Percentiles rank a stretch among this genome's conserved stretches.
Evolutionary conservation across 2,329 filamentous ascomycete genomes (phyloP).

Genomic region (Nannizziopsis barbatae): DNA sequence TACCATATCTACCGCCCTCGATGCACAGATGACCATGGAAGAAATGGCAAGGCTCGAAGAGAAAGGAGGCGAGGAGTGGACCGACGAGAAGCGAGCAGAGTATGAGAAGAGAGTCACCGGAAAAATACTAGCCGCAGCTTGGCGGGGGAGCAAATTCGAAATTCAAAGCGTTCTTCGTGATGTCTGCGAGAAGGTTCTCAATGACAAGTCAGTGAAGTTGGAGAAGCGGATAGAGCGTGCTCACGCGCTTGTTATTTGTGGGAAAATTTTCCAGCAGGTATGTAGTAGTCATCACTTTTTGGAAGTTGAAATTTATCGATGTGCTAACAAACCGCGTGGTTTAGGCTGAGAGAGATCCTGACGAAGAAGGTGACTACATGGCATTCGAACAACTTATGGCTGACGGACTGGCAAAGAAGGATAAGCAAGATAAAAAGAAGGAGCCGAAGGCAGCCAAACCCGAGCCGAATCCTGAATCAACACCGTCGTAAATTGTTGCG

Average conservation of each 20-base stretch:
- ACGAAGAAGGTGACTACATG: conserved; percentile 98
- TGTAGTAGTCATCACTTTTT: conserved; percentile 18
- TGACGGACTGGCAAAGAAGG: conserved; percentile 91
- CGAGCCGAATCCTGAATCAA: conserved; percentile 23
- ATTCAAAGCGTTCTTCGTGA: conserved; percentile 92
- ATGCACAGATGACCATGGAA: conserved; percentile 96
- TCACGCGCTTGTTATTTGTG: conserved; percentile 76
- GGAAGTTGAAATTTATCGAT: background rate
- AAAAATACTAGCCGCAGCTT: conserved; percentile 94
- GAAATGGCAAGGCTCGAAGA: conserved; percentile 97
- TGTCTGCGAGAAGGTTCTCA: conserved; percentile 80
- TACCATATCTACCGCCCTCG: conserved; percentile 89
- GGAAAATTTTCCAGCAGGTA: conserved; percentile 82
- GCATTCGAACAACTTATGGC: conserved; percentile 97
- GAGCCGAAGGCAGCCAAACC: conserved; percentile 6
- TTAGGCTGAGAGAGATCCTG: conserved; percentile 75
- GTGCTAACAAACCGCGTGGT: conserved; percentile 12
- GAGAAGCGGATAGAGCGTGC: conserved; percentile 83
- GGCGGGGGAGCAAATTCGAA: conserved; percentile 94
- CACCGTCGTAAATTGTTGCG: background rate
- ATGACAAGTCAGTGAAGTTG: conserved; percentile 65
- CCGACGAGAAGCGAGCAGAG: conserved; percentile 90
- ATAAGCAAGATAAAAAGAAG: conserved; percentile 60
- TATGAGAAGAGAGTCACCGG: conserved; percentile 93
- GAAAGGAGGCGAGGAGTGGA: conserved; percentile 92